Conservation (phyloP, 2,329 filamentous ascomycete species). For the Verticillium dahliae region DNA sequence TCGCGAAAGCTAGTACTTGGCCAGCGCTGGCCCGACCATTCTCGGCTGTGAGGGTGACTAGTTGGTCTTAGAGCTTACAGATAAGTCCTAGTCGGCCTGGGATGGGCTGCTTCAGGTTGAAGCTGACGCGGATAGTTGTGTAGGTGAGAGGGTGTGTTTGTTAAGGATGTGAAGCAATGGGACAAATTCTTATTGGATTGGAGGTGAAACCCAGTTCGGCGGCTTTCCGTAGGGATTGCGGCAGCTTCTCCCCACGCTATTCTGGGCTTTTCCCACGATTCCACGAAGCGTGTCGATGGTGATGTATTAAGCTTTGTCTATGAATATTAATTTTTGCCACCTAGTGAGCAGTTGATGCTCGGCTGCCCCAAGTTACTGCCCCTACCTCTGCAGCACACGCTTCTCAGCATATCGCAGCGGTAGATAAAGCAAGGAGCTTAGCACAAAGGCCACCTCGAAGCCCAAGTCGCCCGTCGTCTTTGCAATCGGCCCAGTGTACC, state of each 20-base stretch:
- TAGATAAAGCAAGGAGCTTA: conserved; percentile 40
- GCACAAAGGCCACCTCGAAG: conserved; percentile 55
- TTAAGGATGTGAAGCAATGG: neutral
- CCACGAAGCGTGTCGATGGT: neutral
- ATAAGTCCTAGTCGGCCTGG: neutral
- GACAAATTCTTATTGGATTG: neutral
- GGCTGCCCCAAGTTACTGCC: neutral
- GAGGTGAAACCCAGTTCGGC: too few relatives aligned
- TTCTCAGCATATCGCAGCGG: conserved; percentile 41
- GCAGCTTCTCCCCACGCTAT: too few relatives aligned
- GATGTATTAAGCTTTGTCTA: neutral
- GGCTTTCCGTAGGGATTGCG: too few relatives aligned
- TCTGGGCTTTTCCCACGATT: too few relatives aligned
- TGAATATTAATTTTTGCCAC: neutral
- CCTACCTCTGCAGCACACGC: conserved; percentile 11
- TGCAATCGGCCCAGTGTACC: conserved; percentile 56
- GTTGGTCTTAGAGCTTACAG: neutral
- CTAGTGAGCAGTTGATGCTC: neutral
- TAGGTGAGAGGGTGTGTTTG: neutral
- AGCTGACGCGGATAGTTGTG: neutral
- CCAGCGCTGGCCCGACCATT: neutral
- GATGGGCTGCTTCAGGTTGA: neutral
- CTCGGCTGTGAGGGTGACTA: neutral
- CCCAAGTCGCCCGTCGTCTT: conserved; percentile 56
- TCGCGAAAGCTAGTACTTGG: neutral